These are phyloP conservation scores for Termitomyces eurrhizus DNA, from an alignment of 768 basidiomycete species.

Conservation along the genomic window DNA sequence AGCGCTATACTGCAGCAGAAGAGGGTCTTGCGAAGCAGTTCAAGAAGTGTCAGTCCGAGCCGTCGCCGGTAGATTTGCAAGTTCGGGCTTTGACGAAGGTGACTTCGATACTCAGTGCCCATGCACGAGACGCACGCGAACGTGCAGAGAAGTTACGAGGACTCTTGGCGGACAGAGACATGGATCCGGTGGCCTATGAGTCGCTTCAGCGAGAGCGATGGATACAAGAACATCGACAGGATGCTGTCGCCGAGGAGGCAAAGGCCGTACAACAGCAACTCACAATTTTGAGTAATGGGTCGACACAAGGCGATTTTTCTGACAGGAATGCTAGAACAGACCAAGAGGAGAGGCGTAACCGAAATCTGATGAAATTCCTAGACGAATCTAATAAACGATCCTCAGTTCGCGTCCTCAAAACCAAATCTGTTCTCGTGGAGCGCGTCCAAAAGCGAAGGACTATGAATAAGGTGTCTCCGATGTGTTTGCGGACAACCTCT, in stretches of 20 bases:
- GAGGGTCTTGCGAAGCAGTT: constrained; percentile 34
- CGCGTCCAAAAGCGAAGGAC: constrained; percentile 29
- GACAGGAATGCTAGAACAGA: constrained; percentile 14
- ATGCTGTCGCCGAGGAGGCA: constrained; percentile 31
- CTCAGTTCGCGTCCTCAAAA: constrained; percentile 25
- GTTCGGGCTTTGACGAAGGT: constrained; percentile 42
- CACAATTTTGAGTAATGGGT: constrained; percentile 20
- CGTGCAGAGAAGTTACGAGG: constrained; percentile 35
- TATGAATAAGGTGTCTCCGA: constrained; percentile 29
- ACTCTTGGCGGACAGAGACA: constrained; percentile 32
- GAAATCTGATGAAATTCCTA: constrained; percentile 37
- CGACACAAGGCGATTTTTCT: constrained; percentile 11
- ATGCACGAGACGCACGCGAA: constrained; percentile 42
- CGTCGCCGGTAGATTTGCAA: constrained; percentile 40
- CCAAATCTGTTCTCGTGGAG: constrained; percentile 23
- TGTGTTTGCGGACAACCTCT: constrained; percentile 28
- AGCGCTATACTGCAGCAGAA: constrained; percentile 45
- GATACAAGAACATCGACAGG: constrained; percentile 45
- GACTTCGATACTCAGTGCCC: constrained; percentile 37
- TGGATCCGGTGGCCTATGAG: constrained; percentile 33
- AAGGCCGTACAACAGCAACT: constrained; percentile 33
- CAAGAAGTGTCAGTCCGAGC: constrained; percentile 27
- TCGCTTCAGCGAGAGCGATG: constrained; percentile 44
- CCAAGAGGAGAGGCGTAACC: constrained; percentile 23
- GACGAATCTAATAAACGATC: constrained; percentile 28